Evolutionary conservation across 495 filamentous ascomycete species (phyloP).

Genomic region (Penicillium verhagenii): DNA sequence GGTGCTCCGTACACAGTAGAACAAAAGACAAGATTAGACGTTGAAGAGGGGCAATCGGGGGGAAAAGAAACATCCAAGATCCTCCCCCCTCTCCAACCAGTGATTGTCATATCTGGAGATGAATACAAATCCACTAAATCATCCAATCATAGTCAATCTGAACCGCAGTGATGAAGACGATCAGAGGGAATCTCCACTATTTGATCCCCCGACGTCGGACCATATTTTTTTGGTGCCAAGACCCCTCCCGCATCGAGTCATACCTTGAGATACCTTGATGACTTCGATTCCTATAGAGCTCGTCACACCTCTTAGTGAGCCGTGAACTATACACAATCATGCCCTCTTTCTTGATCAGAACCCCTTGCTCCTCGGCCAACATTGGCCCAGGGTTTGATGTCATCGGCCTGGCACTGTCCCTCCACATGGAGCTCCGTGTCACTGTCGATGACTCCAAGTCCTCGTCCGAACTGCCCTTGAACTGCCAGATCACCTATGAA

Average conservation of each 20-base stretch:
- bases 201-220: conserved; percentile 32
- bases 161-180: conserved; percentile 3
- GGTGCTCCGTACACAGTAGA: too few relatives aligned
- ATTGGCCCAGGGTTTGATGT: conserved; percentile 97
- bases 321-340: conserved; percentile 12
- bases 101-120: background rate
- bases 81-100: background rate
- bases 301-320: background rate
- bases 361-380: conserved; percentile 90
- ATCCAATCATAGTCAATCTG: background rate
- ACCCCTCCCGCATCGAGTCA: conserved; percentile 26
- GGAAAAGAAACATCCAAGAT: background rate
- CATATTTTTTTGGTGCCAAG: conserved; percentile 29
- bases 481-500: conserved; percentile 88
- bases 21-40: too few relatives aligned
- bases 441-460: conserved; percentile 56
- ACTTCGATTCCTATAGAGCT: background rate
- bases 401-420: conserved; percentile 87
- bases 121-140: background rate
- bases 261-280: conserved; percentile 12
- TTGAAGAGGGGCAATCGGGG: too few relatives aligned
- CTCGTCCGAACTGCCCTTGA: conserved; percentile 62
- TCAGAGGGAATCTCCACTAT: conserved; percentile 16
- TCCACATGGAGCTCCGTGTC: conserved; percentile 83
- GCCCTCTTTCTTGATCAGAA: conserved; percentile 60